Percentiles rank a stretch among this genome's conserved stretches.
phyloP scores from a whole-genome alignment of 2,329 filamentous ascomycete genomes.

The Colletotrichum horii region DNA sequence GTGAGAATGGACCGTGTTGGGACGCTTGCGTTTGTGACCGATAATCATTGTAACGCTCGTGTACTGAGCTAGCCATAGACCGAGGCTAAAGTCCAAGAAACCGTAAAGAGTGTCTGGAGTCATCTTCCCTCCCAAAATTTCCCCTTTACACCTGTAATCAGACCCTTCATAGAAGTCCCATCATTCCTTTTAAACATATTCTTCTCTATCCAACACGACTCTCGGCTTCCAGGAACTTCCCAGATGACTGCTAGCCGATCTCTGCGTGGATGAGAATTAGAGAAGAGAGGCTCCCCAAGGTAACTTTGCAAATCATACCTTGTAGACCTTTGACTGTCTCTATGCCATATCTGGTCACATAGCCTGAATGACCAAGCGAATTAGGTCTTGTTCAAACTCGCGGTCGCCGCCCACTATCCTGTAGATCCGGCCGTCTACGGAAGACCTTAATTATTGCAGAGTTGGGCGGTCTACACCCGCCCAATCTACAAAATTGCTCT shows the following conservation, averaged over 20 bases:
- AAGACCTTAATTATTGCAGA: not conserved
- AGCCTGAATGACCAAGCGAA: not conserved
- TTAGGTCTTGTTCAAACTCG: not conserved
- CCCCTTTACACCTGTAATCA: not conserved
- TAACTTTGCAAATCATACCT: not conserved
- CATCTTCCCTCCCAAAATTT: not conserved
- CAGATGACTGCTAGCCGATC: not conserved
- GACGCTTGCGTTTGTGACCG: not conserved
- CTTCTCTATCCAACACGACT: rapidly evolving
- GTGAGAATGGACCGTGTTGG: not conserved
- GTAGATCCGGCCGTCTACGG: not conserved
- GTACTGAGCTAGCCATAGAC: not conserved
- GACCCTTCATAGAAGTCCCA: not conserved
- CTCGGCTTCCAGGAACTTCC: not conserved
- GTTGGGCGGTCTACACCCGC: not conserved
- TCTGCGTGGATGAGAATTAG: not conserved
- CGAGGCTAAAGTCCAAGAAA: not conserved
- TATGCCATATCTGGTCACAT: not conserved
- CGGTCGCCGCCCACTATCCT: rapidly evolving
- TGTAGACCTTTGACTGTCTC: not conserved
- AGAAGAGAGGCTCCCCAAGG: rapidly evolving
- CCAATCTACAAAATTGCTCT: not conserved
- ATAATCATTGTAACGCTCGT: not conserved
- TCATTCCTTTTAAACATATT: not conserved
- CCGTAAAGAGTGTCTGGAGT: not conserved